These are phyloP conservation scores for Erysimum cheiri DNA, from an alignment of 441 rosid species.

Conservation along the genomic window DNA sequence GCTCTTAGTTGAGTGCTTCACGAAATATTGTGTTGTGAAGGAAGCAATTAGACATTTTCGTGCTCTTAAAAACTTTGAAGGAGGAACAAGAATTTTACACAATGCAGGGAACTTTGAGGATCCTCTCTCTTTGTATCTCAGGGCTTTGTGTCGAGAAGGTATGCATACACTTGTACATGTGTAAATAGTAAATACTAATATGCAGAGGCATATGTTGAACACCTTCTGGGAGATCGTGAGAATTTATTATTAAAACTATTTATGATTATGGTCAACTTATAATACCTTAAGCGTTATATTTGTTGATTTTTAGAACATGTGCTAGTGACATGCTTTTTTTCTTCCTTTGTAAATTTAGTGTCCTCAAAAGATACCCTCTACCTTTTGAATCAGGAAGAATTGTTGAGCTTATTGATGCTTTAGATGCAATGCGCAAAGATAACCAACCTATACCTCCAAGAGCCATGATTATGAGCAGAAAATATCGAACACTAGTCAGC, in stretches of 20 bases:
- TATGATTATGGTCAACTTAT: conserved; percentile 20
- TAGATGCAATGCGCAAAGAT: conserved; percentile 87
- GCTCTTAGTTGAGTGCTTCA: conserved; percentile 94
- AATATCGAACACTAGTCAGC: conserved; percentile 93
- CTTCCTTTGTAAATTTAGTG: conserved; percentile 11
- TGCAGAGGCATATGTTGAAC: conserved; percentile 15
- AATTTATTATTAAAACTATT: conserved; percentile 5
- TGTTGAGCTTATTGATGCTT: conserved; percentile 86
- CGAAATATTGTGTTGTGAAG: conserved; percentile 78
- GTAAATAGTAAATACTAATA: background rate
- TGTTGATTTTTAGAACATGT: background rate
- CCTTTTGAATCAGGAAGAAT: conserved; percentile 78
- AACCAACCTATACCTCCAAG: conserved; percentile 85
- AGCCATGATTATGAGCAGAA: conserved; percentile 95
- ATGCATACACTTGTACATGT: conserved; percentile 30
- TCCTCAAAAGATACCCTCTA: conserved; percentile 16
- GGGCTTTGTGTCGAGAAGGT: conserved; percentile 98
- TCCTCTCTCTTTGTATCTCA: conserved; percentile 94
- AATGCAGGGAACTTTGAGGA: conserved; percentile 85
- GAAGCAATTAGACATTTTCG: conserved; percentile 98
- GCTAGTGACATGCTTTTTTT: conserved; percentile 13
- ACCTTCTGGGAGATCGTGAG: conserved; percentile 1
- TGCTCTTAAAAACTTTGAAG: conserved; percentile 81
- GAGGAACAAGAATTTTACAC: conserved; percentile 76
- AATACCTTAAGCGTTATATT: background rate